Evolutionary conservation across 345 rosid genomes (phyloP), one percentile per base, ranked within the genome.

Genomic region (Arabis alpina): DNA sequence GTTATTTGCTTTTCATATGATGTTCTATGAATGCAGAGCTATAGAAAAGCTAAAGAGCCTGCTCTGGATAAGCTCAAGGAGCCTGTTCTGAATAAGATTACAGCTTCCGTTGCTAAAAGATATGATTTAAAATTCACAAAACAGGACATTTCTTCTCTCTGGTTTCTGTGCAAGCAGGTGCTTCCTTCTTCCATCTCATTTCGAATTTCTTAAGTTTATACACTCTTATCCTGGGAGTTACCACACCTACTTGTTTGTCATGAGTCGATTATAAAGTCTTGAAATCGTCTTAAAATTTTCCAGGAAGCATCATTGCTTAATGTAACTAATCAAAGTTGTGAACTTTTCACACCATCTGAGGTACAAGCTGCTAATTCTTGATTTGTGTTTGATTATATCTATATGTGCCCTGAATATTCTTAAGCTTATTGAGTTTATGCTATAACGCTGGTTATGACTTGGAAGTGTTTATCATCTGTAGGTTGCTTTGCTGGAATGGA

Each of bases 101-200:
- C 88, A 1, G 60, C 80, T 69, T 80, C 99, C 30, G 56, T 94
- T 52, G 79, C 74, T 19, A 84, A 70, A 74, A 92, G 87, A 44
- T 79, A 77, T 71, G 84, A 61, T 72, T 74, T 92, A 61, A 82
- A 76, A 56, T 86, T 94, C 73, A 89, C 92, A 0, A 86, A 85
- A 78, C 80, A 91, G 62, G 98, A 89, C 64, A 71, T 82, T 32
- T 76, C 97, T 48, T 89, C 96, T 77, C 89, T 94, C 39, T 94
- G 99, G 96, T 89, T 92, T 82, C 78, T 94, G 36, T 94, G 98
- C 77, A 89, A 91, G 80, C 96, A 91, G 96, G 99, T 87, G 56
- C 47, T 19, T 48, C 45, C 15, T 43, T 69, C 49, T 59, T 66
- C 10, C 14, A 16, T 52, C 76, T 56, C 55, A 16, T 47, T 28